These are phyloP conservation scores for Metarhizium anisopliae DNA, from an alignment of 2,329 filamentous ascomycete genomes.

Conservation along the genomic window DNA sequence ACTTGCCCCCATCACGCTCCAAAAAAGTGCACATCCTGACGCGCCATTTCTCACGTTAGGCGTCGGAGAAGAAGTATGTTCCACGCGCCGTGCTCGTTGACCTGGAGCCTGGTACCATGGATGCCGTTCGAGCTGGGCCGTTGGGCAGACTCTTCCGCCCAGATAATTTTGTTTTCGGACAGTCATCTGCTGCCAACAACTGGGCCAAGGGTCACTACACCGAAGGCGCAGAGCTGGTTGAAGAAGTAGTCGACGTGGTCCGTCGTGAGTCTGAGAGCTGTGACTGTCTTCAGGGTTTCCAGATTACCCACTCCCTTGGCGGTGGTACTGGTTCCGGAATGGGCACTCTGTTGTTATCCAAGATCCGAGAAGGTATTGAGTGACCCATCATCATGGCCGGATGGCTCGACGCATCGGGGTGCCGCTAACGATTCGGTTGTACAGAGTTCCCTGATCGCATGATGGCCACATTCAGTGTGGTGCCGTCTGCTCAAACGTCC, in stretches of 20 bases:
- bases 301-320: conserved; percentile 99
- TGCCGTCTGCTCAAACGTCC: conserved; percentile 97
- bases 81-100: conserved; percentile 98
- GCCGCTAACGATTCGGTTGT: neutral
- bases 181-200: conserved; percentile 99
- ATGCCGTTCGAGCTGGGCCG: conserved; percentile 93
- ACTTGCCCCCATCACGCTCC: conserved; percentile 1
- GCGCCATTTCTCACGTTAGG: conserved; percentile 40
- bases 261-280: conserved; percentile 97
- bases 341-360: conserved; percentile 98
- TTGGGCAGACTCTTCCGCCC: conserved; percentile 98
- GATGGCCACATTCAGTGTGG: conserved; percentile 99
- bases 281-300: conserved; percentile 98
- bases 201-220: conserved; percentile 99
- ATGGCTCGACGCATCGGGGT: neutral
- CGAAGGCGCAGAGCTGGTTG: conserved; percentile 95
- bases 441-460: conserved; percentile 95
- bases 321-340: conserved; percentile 99
- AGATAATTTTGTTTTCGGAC: conserved; percentile 99
- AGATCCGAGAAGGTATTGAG: conserved; percentile 70
- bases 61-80: conserved; percentile 96
- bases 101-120: conserved; percentile 98
- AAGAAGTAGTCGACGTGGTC: conserved; percentile 95
- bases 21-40: neutral
- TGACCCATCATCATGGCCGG: neutral